These are phyloP conservation scores for Linderniella brevidens DNA, from an alignment of 257 asterid genomes.

Conservation along the genomic window DNA sequence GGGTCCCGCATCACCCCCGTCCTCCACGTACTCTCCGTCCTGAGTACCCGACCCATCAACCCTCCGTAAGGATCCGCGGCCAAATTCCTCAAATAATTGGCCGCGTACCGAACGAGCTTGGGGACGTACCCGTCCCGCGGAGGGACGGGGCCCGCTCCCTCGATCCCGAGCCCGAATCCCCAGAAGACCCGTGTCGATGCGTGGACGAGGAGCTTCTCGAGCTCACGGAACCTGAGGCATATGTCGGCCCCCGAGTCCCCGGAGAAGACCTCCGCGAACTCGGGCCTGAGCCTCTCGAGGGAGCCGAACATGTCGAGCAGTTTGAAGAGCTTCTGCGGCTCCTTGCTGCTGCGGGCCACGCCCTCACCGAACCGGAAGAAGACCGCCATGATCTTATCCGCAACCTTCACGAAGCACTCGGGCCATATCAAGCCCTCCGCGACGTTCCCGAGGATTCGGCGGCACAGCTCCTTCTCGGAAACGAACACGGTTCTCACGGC, in stretches of 20 bases:
- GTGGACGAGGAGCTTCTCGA: conserved; percentile 52
- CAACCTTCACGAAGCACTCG: conserved; percentile 59
- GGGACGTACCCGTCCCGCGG: conserved; percentile 67
- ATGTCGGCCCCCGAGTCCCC: conserved; percentile 53
- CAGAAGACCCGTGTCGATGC: conserved; percentile 49
- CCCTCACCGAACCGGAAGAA: conserved; percentile 87
- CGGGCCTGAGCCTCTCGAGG: conserved; percentile 34
- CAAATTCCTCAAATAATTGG: conserved; percentile 57
- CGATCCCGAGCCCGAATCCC: conserved; percentile 71
- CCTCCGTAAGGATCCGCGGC: conserved; percentile 25
- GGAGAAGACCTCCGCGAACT: conserved; percentile 28
- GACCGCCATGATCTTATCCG: conserved; percentile 87
- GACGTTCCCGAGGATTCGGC: conserved; percentile 34
- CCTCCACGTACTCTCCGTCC: conserved; percentile 57
- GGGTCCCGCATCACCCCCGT: conserved; percentile 28
- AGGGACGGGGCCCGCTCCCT: conserved; percentile 38
- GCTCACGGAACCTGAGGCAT: conserved; percentile 45
- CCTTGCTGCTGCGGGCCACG: conserved; percentile 60
- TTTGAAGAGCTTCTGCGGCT: conserved; percentile 75
- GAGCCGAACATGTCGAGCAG: conserved; percentile 68
- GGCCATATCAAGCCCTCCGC: conserved; percentile 42
- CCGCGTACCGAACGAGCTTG: conserved; percentile 53
- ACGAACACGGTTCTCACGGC: conserved; percentile 39
- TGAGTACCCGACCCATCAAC: conserved; percentile 39
- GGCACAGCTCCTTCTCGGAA: conserved; percentile 46